phyloP scores from a whole-genome alignment of 371 early-diverging fungal species.

The Actinomortierella wolfii region DNA sequence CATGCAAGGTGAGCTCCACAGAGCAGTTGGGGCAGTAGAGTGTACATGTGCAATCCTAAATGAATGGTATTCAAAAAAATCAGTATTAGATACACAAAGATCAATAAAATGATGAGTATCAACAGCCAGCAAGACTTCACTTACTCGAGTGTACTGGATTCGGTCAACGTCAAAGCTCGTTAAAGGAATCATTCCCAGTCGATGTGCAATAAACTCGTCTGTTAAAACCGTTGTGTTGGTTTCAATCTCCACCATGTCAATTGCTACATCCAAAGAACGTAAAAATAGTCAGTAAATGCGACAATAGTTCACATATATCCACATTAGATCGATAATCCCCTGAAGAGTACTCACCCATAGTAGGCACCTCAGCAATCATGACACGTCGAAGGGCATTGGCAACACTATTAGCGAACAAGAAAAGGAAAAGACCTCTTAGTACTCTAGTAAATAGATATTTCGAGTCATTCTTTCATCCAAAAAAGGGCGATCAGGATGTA shows the following conservation, averaged over 20 bases:
- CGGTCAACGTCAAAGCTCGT: slow-evolving; percentile 75
- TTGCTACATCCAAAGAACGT: slow-evolving; percentile 67
- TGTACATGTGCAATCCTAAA: slow-evolving; percentile 88
- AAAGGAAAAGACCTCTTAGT: neutral
- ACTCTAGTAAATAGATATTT: no score
- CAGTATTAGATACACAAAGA: neutral
- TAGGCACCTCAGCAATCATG: slow-evolving; percentile 98
- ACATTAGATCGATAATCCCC: no score
- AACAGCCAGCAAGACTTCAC: slow-evolving; percentile 12
- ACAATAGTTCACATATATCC: no score
- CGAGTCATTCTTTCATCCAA: no score
- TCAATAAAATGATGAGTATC: no score
- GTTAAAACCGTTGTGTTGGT: slow-evolving; percentile 96
- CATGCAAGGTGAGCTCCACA: slow-evolving; percentile 87
- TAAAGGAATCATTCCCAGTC: slow-evolving; percentile 98
- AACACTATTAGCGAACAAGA: slow-evolving; percentile 57
- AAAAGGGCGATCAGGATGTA: neutral
- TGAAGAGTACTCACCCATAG: slow-evolving; percentile 84
- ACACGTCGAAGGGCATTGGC: slow-evolving; percentile 97
- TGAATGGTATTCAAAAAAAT: neutral
- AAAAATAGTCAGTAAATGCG: neutral
- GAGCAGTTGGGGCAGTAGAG: slow-evolving; percentile 91
- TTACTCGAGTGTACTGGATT: slow-evolving; percentile 84
- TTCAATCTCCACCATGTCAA: slow-evolving; percentile 97
- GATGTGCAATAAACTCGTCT: slow-evolving; percentile 99